Evolutionary conservation across 345 rosid genomes (phyloP), one percentile per base, ranked within the genome.

Genomic region (Pistacia atlantica): DNA sequence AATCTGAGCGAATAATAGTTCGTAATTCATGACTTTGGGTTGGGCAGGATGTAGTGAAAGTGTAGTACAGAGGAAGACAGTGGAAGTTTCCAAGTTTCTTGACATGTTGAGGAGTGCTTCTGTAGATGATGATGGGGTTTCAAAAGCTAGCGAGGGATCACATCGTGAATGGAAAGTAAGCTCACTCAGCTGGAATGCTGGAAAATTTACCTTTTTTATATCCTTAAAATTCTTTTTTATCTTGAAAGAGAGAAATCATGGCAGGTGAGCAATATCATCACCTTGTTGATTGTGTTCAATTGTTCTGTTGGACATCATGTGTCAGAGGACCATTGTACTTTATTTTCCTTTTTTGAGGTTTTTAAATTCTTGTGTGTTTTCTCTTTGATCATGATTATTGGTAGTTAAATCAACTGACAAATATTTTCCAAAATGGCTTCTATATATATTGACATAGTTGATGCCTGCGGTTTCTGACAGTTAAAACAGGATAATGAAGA

Each of bases 41-140:
- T 65, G 8, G 69, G 82, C 87, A 97, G 96, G 76, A 60, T 90
- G 83, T 74, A 78, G 77, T 74, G 93, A 83, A 69, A 81, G 78
- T 75, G 73, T 84, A 49, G 68, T 94, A 71, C 88, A 90, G 74
- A 89, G 76, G 75, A 91, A 86, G 86, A 88, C 91, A 48, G 20
- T 64, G 38, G 90, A 87, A 63, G 87, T 94, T 54, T 90, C 90
- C 4, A 79, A 78, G 82, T 87, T 90, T 75, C 95, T 97, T 79
- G 91, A 88, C 71, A 92, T 91, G 93, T 84, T 97, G 80, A 89
- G 98, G 85, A 97, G 97, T 84, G 89, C 89, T 70, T 89, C 95
- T 48, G 72, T 83, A 42, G 86, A 81, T 35, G 85, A 83, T 69
- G 81, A 75, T 60, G 85, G 81, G 17, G 73, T 71, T 20, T 74